A percentile compares a stretch with the other conserved stretches of the same genome.
Conservation (phyloP, 2,329 filamentous ascomycete species). For the Harringtonia aguacate region DNA sequence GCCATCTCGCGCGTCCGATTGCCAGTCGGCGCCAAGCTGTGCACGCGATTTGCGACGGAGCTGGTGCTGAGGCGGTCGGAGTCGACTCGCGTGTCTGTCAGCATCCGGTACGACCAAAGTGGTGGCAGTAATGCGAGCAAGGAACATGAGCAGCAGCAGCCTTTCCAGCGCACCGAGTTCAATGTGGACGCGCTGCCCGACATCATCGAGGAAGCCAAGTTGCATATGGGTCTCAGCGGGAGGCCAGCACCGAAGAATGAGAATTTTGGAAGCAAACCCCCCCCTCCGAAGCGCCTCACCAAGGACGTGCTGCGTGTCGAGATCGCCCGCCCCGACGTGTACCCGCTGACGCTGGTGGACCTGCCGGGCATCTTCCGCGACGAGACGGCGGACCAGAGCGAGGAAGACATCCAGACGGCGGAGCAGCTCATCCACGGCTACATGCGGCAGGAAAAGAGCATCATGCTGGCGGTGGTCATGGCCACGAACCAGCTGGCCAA, state of each 20-base stretch:
- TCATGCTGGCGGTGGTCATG: constrained; percentile 49
- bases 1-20: constrained; percentile 53
- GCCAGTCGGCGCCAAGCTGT: constrained; percentile 45
- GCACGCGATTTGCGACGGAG: constrained; percentile 54
- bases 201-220: constrained; percentile 28
- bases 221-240: constrained; percentile 35
- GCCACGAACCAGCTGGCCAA: constrained; percentile 47
- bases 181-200: constrained; percentile 16
- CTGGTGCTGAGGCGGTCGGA: constrained; percentile 40
- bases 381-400: constrained; percentile 33
- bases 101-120: constrained; percentile 19
- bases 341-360: constrained; percentile 47
- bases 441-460: constrained; percentile 43
- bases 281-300: constrained; percentile 24
- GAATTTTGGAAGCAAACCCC: background rate
- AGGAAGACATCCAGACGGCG: constrained; percentile 32
- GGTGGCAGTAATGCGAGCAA: constrained; percentile 15
- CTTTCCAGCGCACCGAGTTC: constrained; percentile 7
- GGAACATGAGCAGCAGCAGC: constrained; percentile 16
- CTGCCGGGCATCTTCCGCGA: constrained; percentile 44
- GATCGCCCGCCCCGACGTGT: constrained; percentile 32
- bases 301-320: constrained; percentile 37
- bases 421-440: constrained; percentile 39
- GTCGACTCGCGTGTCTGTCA: constrained; percentile 25
- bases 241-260: background rate